Conservation (phyloP, 2,329 filamentous ascomycete species). For the Magnaporthiopsis incrustans region DNA sequence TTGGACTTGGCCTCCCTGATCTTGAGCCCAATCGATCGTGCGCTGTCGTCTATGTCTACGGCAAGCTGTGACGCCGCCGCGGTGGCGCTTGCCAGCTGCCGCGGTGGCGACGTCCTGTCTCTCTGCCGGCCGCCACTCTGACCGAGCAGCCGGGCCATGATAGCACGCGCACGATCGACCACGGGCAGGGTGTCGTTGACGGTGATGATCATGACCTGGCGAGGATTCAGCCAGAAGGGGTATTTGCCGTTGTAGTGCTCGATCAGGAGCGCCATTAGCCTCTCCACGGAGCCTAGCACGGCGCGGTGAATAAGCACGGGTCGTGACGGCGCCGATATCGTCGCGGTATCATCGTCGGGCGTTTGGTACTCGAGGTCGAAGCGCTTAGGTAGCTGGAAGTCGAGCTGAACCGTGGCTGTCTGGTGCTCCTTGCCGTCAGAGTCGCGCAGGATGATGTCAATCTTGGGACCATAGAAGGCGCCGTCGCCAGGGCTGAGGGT, state of each 20-base stretch:
- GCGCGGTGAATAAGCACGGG: constrained; percentile 82
- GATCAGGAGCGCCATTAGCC: constrained; percentile 76
- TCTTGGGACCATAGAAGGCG: constrained; percentile 88
- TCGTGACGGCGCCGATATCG: constrained; percentile 50
- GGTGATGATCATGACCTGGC: constrained; percentile 66
- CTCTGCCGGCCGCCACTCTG: constrained; percentile 21
- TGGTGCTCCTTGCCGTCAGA: constrained; percentile 81
- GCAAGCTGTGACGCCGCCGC: constrained; percentile 48
- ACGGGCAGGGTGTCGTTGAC: constrained; percentile 55
- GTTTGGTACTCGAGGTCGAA: constrained; percentile 71
- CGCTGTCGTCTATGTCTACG: constrained; percentile 62
- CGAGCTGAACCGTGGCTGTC: constrained; percentile 80
- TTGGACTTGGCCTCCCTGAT: constrained; percentile 62
- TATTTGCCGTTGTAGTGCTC: constrained; percentile 74
- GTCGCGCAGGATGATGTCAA: constrained; percentile 76
- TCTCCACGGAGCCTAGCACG: constrained; percentile 75
- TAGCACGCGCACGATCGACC: constrained; percentile 37
- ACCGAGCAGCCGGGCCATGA: constrained; percentile 35
- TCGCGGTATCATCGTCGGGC: constrained; percentile 50
- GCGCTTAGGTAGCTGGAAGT: constrained; percentile 80
- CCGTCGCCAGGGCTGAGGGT: constrained; percentile 72
- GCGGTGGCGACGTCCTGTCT: constrained; percentile 20
- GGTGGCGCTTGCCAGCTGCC: constrained; percentile 24
- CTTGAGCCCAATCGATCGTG: constrained; percentile 58
- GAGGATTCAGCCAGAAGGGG: constrained; percentile 84